phyloP scores from a whole-genome alignment of 1,284 basidiomycete species.

The Leccinum griseonigrum region DNA sequence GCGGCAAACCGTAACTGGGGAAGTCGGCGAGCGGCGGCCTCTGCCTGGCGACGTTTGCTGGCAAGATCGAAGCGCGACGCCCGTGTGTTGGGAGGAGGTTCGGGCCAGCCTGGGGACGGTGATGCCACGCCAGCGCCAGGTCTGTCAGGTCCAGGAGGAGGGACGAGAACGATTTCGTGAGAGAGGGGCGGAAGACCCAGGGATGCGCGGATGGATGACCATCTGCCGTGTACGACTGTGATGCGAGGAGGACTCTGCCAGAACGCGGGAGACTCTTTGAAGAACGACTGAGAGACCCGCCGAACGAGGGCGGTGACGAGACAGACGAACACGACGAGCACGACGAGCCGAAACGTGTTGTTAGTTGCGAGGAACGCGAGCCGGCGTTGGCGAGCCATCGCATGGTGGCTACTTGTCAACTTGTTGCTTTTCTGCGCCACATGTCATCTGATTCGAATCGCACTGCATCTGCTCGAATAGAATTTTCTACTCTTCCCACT shows the following conservation, averaged over 20 bases:
- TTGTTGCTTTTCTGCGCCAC: background rate
- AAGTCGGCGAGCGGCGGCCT: constrained; percentile 7
- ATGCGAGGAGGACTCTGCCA: background rate
- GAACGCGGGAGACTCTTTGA: background rate
- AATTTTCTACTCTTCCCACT: background rate
- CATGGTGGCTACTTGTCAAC: constrained; percentile 11
- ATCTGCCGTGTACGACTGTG: constrained; percentile 28
- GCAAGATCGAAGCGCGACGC: constrained; percentile 26
- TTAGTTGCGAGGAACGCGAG: constrained; percentile 6
- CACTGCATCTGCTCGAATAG: background rate
- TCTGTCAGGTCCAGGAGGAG: background rate
- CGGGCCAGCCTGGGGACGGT: background rate
- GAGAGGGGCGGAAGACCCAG: constrained; percentile 24
- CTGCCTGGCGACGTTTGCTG: constrained; percentile 13
- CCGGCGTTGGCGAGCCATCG: constrained; percentile 22
- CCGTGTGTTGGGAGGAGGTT: constrained; percentile 5
- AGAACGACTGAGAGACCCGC: background rate
- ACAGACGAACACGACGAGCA: constrained; percentile 22
- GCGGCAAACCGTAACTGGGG: constrained; percentile 19
- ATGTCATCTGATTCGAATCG: background rate
- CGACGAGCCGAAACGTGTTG: constrained; percentile 13
- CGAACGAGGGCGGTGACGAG: constrained; percentile 16
- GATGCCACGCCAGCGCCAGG: background rate
- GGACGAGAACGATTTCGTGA: constrained; percentile 5
- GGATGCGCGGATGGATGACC: constrained; percentile 30